A percentile compares a stretch with the other conserved stretches of the same genome.
phyloP scores from a whole-genome alignment of 1,139 yeast genomes.

The Sugiyamaella sp. region DNA sequence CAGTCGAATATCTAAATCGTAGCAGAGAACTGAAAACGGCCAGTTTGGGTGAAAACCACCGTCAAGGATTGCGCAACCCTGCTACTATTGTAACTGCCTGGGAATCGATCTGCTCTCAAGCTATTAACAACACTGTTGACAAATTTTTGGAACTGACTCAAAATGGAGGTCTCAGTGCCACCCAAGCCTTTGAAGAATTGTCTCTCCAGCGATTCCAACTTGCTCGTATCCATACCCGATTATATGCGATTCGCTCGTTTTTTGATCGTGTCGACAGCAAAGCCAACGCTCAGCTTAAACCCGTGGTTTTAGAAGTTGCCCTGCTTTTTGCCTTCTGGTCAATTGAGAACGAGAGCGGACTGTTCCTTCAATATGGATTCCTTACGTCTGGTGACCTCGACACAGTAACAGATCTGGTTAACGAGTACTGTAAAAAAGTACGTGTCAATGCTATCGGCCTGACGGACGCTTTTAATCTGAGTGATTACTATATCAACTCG shows the following conservation, averaged over 20 bases:
- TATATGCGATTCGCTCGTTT: slow-evolving; percentile 45
- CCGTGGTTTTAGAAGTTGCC: slow-evolving; percentile 53
- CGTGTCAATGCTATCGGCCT: slow-evolving; percentile 76
- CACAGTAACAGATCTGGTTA: slow-evolving; percentile 41
- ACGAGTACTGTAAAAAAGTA: slow-evolving; percentile 43
- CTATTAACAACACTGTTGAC: slow-evolving; percentile 43
- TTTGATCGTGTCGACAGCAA: slow-evolving; percentile 38
- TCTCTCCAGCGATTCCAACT: slow-evolving; percentile 49
- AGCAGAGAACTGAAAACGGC: slow-evolving; percentile 31
- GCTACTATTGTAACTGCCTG: slow-evolving; percentile 44
- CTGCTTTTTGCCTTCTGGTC: slow-evolving; percentile 68
- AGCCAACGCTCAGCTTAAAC: slow-evolving; percentile 38
- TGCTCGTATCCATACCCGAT: slow-evolving; percentile 49
- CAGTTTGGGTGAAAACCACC: slow-evolving; percentile 30
- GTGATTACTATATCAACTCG: slow-evolving; percentile 84
- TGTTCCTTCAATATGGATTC: slow-evolving; percentile 68
- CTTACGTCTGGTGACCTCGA: slow-evolving; percentile 46
- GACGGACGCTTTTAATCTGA: slow-evolving; percentile 87
- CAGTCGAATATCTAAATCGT: slow-evolving; percentile 39
- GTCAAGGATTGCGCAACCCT: slow-evolving; percentile 39
- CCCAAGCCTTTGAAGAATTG: slow-evolving; percentile 48
- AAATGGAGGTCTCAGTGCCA: slow-evolving; percentile 37
- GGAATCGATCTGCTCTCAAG: slow-evolving; percentile 46
- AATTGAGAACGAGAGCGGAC: slow-evolving; percentile 75
- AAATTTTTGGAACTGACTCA: slow-evolving; percentile 31